Conservation (phyloP, 2,329 filamentous ascomycete species). For the Pestalotiopsis sp. region DNA sequence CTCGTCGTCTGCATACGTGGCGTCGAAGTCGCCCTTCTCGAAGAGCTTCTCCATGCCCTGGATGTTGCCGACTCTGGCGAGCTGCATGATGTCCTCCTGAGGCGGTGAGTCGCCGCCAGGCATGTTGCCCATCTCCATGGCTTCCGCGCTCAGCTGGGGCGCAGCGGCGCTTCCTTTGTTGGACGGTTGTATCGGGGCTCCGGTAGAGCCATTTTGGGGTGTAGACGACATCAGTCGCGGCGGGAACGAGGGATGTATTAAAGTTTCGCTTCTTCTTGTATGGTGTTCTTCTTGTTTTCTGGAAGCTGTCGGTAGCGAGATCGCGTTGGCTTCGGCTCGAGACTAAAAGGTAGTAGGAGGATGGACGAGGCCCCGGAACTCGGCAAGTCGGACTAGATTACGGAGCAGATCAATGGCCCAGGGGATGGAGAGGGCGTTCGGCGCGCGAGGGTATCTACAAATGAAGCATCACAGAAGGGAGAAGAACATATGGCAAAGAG, state of each 20-base stretch:
- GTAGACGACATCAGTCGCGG: constrained; percentile 43
- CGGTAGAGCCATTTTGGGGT: constrained; percentile 35
- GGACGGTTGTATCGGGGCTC: constrained; percentile 55
- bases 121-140: constrained; percentile 58
- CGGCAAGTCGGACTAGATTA: not conserved
- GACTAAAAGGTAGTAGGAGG: not conserved
- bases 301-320: not conserved
- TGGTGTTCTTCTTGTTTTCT: not conserved
- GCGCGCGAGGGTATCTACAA: not conserved
- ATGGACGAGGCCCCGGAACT: not conserved
- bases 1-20: constrained; percentile 84
- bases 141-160: constrained; percentile 58
- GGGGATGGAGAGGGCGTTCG: not conserved
- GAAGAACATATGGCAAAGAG: not conserved
- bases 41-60: constrained; percentile 87
- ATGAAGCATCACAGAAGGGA: not conserved
- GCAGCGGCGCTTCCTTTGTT: constrained; percentile 56
- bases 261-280: not conserved
- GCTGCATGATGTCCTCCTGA: constrained; percentile 91
- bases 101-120: constrained; percentile 40
- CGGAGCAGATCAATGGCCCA: not conserved
- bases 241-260: not conserved
- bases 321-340: not conserved
- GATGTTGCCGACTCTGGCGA: constrained; percentile 87
- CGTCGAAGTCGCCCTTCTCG: constrained; percentile 78